These are phyloP conservation scores for Globisporangium spinosum DNA, from an alignment of 352 stramenopile genomes.

Conservation along the genomic window DNA sequence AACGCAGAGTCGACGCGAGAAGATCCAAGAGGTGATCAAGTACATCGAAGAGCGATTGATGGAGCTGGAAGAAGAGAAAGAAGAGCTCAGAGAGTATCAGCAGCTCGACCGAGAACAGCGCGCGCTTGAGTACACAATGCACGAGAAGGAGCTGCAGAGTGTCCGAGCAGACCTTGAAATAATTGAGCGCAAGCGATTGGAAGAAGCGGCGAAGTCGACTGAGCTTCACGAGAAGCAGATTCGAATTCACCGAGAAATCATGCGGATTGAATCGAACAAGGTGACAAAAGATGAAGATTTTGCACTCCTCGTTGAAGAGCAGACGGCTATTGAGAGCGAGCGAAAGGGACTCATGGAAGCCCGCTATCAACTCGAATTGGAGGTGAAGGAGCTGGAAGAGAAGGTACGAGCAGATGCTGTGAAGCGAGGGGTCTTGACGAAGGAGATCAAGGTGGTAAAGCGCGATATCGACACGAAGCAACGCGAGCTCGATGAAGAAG, in stretches of 20 bases:
- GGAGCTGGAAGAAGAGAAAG: constrained; percentile 98
- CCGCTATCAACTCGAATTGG: constrained; percentile 76
- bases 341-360: constrained; percentile 75
- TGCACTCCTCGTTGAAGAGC: constrained; percentile 42
- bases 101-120: constrained; percentile 93
- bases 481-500: constrained; percentile 40
- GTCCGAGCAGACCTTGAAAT: constrained; percentile 56
- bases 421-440: constrained; percentile 43
- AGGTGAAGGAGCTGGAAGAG: constrained; percentile 74
- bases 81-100: constrained; percentile 95
- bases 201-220: constrained; percentile 45
- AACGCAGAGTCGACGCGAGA: constrained; percentile 91
- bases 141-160: constrained; percentile 84
- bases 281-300: constrained; percentile 49
- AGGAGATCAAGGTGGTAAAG: constrained; percentile 51
- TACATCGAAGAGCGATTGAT: constrained; percentile 93
- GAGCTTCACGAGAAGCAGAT: constrained; percentile 74
- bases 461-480: constrained; percentile 51
- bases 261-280: constrained; percentile 42
- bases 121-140: constrained; percentile 97
- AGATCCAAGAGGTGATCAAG: constrained; percentile 94
- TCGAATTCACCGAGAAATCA: constrained; percentile 47
- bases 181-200: constrained; percentile 60
- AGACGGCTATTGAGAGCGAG: constrained; percentile 57
- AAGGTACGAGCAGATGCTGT: constrained; percentile 40